Percentiles rank a stretch among this genome's conserved stretches.
phyloP scores from a whole-genome alignment of 768 basidiomycete genomes.

The Fomitopsis serialis region DNA sequence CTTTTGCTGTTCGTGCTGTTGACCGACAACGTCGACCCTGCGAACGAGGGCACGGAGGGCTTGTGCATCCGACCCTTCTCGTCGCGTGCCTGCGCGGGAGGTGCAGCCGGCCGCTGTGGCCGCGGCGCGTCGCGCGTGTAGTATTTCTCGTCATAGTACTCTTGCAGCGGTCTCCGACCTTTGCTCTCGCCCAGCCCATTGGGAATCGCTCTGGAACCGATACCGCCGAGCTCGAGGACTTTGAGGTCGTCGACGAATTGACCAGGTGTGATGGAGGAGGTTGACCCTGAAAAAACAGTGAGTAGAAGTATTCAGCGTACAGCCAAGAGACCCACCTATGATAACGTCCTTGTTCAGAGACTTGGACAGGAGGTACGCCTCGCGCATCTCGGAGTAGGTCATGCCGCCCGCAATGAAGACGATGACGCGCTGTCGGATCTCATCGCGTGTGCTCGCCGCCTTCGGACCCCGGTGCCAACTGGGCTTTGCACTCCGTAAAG shows the following conservation, averaged over 20 bases:
- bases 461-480: conserved; percentile 81
- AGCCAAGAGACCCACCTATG: conserved; percentile 57
- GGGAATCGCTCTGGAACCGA: conserved; percentile 67
- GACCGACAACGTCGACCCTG: conserved; percentile 40
- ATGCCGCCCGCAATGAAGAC: conserved; percentile 93
- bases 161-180: conserved; percentile 56
- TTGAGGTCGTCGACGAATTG: conserved; percentile 84
- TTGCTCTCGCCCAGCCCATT: conserved; percentile 57
- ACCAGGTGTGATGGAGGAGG: conserved; percentile 79
- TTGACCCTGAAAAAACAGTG: conserved; percentile 64
- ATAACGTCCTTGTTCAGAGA: conserved; percentile 82
- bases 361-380: conserved; percentile 75
- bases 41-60: conserved; percentile 41
- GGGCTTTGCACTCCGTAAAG: conserved; percentile 84
- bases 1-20: conserved; percentile 14
- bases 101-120: conserved; percentile 37
- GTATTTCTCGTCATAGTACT: conserved; percentile 78
- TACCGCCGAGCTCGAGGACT: conserved; percentile 81
- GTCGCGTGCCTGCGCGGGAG: conserved; percentile 24
- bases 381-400: conserved; percentile 93
- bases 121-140: conserved; percentile 60
- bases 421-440: conserved; percentile 70
- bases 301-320: not conserved
- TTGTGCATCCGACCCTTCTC: conserved; percentile 21
- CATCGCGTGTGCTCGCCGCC: conserved; percentile 38